phyloP scores from a whole-genome alignment of 2,329 filamentous ascomycete genomes.

The Phyllosticta capitalensis region DNA sequence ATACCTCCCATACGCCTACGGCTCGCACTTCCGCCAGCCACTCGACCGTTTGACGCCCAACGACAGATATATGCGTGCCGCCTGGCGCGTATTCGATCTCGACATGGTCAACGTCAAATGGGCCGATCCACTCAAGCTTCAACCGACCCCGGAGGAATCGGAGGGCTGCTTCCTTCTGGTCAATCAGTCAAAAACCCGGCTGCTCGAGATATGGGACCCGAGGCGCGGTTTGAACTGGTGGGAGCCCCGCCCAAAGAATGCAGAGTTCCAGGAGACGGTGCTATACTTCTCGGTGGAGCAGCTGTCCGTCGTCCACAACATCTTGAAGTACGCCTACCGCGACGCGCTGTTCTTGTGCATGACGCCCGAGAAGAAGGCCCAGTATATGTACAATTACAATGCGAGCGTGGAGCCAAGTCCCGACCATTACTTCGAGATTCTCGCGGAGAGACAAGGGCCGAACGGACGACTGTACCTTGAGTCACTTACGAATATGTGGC shows the following conservation, averaged over 20 bases:
- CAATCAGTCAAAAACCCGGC: background rate
- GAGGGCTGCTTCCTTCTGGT: background rate
- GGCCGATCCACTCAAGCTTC: background rate
- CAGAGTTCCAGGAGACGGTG: too few relatives aligned
- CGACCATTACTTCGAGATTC: background rate
- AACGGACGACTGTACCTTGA: too few relatives aligned
- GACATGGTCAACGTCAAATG: background rate
- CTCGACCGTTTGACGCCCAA: background rate
- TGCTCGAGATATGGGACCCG: background rate
- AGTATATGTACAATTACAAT: background rate
- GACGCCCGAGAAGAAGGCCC: background rate
- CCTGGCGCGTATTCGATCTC: background rate
- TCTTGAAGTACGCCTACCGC: background rate
- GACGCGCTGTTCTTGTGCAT: background rate
- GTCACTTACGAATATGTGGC: too few relatives aligned
- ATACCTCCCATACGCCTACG: background rate
- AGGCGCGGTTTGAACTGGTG: background rate
- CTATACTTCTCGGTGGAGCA: background rate
- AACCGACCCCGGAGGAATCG: background rate
- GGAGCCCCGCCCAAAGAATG: background rate
- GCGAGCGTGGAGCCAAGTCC: background rate
- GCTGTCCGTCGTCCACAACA: background rate
- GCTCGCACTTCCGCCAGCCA: background rate
- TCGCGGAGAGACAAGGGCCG: too few relatives aligned
- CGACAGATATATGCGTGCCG: background rate